Percentiles rank a stretch among this genome's conserved stretches.
Evolutionary conservation across 768 basidiomycete species (phyloP).

Genomic region (Auriscalpium orientale): DNA sequence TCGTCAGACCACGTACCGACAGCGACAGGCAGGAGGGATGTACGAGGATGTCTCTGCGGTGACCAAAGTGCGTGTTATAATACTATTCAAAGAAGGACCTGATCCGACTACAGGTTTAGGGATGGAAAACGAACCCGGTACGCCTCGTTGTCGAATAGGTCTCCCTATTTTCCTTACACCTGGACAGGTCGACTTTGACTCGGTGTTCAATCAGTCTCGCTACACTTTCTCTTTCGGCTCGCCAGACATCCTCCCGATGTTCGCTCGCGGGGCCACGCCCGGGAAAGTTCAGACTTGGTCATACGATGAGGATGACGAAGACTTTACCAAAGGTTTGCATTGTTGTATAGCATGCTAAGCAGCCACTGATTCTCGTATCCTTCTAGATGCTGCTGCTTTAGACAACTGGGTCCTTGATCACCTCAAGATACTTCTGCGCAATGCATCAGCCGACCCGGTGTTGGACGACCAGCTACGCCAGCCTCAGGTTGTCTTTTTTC

Average conservation of each 20-base stretch:
- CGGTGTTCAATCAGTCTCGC: constrained; percentile 77
- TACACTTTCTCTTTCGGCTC: constrained; percentile 79
- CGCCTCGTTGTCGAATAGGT: background rate
- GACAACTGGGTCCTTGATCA: constrained; percentile 77
- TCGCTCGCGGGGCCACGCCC: constrained; percentile 61
- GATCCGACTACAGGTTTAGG: constrained; percentile 31
- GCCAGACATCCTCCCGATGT: constrained; percentile 88
- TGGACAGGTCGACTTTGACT: constrained; percentile 67
- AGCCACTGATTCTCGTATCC: background rate
- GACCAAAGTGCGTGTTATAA: constrained; percentile 47
- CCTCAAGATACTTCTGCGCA: constrained; percentile 50
- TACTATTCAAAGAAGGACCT: background rate
- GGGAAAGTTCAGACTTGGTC: constrained; percentile 69
- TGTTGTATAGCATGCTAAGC: background rate
- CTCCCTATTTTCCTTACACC: no score
- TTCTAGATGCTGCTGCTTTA: constrained; percentile 62
- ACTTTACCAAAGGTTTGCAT: constrained; percentile 71
- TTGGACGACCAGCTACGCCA: constrained; percentile 46
- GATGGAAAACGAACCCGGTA: constrained; percentile 84
- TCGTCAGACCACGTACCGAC: background rate
- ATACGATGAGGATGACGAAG: constrained; percentile 72
- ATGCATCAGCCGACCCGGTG: constrained; percentile 46
- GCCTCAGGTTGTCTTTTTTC: constrained; percentile 66
- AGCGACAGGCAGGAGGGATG: constrained; percentile 54
- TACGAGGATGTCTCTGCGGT: constrained; percentile 88